phyloP scores from a whole-genome alignment of 495 filamentous ascomycete genomes.

The Aspergillus bertholletiae region DNA sequence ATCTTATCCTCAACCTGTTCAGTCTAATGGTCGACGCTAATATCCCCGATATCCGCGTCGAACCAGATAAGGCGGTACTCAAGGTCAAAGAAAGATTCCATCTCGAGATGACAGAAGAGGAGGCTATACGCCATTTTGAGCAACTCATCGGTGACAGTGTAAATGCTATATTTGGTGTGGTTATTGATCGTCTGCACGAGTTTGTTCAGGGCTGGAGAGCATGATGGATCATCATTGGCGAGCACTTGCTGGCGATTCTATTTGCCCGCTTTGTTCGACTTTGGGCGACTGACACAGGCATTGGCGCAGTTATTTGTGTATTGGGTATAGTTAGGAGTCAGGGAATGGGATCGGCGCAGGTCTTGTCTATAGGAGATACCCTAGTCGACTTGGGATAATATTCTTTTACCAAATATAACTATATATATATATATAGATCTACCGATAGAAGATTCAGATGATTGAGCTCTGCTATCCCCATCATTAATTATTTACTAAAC shows the following conservation, averaged over 20 bases:
- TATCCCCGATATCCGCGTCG: conserved; percentile 89
- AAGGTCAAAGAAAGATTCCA: conserved; percentile 96
- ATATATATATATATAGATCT: background rate
- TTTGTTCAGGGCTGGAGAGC: conserved; percentile 87
- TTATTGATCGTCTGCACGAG: conserved; percentile 93
- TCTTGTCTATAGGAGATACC: background rate
- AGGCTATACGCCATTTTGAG: conserved; percentile 84
- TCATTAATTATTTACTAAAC: too few relatives aligned
- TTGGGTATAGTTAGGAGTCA: background rate
- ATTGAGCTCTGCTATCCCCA: too few relatives aligned
- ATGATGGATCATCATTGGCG: conserved; percentile 28
- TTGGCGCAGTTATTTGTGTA: background rate
- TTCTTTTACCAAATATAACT: background rate
- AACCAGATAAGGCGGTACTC: conserved; percentile 86
- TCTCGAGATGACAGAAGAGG: conserved; percentile 88
- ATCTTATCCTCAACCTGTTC: conserved; percentile 94
- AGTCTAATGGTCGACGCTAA: conserved; percentile 96
- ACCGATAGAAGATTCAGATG: background rate
- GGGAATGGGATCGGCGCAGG: background rate
- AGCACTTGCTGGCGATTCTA: background rate
- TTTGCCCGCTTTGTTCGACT: background rate
- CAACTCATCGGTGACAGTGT: conserved; percentile 84
- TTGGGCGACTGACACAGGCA: background rate
- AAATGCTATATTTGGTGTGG: conserved; percentile 81
- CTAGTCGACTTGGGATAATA: background rate